Evolutionary conservation across 2,329 filamentous ascomycete species (phyloP), one percentile per base, ranked within the genome.

Genomic region (Nannizziopsis barbatae): DNA sequence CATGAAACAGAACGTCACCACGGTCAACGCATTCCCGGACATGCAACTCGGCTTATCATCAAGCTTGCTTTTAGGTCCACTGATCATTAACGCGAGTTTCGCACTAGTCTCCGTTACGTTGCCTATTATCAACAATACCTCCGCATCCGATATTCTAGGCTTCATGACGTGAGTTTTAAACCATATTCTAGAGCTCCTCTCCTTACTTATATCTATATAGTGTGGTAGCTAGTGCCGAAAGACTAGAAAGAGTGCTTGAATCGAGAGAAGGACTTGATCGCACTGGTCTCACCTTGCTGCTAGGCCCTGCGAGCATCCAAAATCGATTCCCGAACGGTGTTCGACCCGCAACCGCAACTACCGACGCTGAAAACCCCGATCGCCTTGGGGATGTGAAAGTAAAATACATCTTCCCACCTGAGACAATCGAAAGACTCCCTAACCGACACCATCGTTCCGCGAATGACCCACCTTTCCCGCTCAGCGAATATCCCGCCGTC

Each of bases 401-500:
- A 12, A 74, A 75, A 17, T 84, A 81, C 52, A 63, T 84, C 3
- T 71, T 85, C 12, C n/a, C 30, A 11, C 42, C 42, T n/a, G 3
- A 31, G n/a, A 35, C 5, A 2, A 77, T 81, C 0, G 79, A 81
- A 0, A 57, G 65, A 0, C 57, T 66, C 0, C 65, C 70, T 2
- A 72, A 70, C 5, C 62, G 61, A 11, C 56, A 61, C n/a, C 27
- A 31, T 4, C 52, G 44, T 39, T 52, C 54, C 4, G 55, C 62
- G 12, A 68, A 69, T n/a, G 66, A 70, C 45, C 58, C 61, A 11
- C 65, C 74, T 3, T 93, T 87, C 58, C 61, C 67, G 11, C 74
- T 86, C 48, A 71, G 64, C 1, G 52, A 68, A 10, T 94, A 82
- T 60, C 77, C 81, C 0, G 79, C 80, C 0, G 75, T 82, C 0